Evolutionary conservation across 345 rosid genomes (phyloP).

Genomic region (Psidium guajava): DNA sequence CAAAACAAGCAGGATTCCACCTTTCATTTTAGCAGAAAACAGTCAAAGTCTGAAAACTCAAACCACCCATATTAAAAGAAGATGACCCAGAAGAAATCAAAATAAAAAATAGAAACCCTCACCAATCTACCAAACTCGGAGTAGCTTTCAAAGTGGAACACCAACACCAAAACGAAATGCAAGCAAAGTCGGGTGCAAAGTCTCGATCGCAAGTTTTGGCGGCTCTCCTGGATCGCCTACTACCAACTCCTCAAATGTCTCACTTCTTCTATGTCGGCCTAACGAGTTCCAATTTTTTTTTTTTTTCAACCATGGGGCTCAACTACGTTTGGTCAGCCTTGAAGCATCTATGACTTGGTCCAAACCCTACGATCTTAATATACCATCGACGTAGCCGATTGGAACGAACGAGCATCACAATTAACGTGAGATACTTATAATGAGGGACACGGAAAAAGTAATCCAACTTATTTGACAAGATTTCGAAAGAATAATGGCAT

Average conservation of each 20-base stretch:
- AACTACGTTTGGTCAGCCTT: neutral
- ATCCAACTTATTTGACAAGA: neutral
- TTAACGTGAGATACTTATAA: neutral
- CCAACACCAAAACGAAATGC: neutral
- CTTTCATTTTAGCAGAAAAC: neutral
- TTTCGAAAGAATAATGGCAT: too few species aligned
- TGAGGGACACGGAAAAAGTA: neutral
- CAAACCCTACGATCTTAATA: neutral
- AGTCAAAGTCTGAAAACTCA: neutral
- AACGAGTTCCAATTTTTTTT: neutral
- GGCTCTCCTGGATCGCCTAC: neutral
- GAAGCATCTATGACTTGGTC: neutral
- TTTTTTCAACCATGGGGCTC: neutral
- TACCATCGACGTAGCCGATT: neutral
- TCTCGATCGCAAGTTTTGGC: neutral
- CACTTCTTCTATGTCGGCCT: neutral
- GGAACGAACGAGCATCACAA: neutral
- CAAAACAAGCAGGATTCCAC: neutral
- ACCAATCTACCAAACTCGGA: neutral
- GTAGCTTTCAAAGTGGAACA: neutral
- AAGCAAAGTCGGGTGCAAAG: neutral
- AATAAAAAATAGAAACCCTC: neutral
- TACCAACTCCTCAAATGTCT: neutral
- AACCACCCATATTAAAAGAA: neutral
- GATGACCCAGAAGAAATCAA: neutral